phyloP scores from a whole-genome alignment of 2,329 filamentous ascomycete genomes.

The Diaporthe vaccinii region DNA sequence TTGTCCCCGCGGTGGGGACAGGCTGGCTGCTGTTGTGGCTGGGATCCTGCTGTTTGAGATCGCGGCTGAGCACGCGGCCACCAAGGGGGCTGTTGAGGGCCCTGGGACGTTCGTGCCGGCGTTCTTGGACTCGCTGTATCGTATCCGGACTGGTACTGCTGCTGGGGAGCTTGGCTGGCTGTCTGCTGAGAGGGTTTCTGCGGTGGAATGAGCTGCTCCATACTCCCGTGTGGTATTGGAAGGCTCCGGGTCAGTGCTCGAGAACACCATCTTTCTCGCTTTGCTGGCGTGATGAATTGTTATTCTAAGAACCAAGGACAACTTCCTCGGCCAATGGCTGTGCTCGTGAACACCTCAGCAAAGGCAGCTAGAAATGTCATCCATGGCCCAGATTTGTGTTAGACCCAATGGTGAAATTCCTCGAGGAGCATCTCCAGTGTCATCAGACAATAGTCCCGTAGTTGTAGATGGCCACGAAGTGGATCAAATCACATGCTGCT shows the following conservation, averaged over 20 bases:
- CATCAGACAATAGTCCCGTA: not conserved
- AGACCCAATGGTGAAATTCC: accelerated
- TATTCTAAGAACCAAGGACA: not conserved
- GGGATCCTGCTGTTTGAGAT: constrained; percentile 83
- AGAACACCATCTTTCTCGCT: too few relatives aligned
- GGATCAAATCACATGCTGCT: constrained; percentile 2
- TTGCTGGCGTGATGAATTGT: not conserved
- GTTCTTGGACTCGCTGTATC: constrained; percentile 80
- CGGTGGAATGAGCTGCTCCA: not conserved
- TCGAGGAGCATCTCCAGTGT: not conserved
- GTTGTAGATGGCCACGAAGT: not conserved
- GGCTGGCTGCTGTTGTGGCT: constrained; percentile 79
- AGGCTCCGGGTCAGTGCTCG: too few relatives aligned
- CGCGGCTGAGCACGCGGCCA: constrained; percentile 78
- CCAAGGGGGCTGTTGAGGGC: constrained; percentile 75
- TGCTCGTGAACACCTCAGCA: too few relatives aligned
- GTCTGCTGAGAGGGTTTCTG: not conserved
- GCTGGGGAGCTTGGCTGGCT: constrained; percentile 28
- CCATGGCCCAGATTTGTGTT: too few relatives aligned
- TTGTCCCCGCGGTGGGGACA: constrained; percentile 64
- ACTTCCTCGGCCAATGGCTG: not conserved
- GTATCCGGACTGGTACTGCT: constrained; percentile 49
- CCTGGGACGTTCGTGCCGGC: constrained; percentile 90
- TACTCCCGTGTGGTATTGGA: not conserved
- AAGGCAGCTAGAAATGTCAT: accelerated